phyloP scores from a whole-genome alignment of 768 basidiomycete species.

The Amanita rimosa region DNA sequence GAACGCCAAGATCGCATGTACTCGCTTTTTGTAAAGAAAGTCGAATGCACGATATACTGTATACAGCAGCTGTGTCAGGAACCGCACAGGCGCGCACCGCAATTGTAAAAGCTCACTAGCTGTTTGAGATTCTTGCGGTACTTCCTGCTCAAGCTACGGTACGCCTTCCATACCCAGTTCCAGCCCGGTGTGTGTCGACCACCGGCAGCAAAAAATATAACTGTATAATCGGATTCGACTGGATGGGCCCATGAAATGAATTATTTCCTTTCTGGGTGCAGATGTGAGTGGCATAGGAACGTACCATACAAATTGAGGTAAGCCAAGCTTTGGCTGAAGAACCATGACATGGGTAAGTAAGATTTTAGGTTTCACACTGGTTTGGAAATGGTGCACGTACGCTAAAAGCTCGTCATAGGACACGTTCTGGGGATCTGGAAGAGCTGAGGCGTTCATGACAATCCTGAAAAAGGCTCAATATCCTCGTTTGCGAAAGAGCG shows the following conservation, averaged over 20 bases:
- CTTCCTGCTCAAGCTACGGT: conserved; percentile 68
- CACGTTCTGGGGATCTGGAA: conserved; percentile 69
- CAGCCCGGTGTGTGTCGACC: conserved; percentile 63
- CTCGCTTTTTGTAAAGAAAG: conserved; percentile 74
- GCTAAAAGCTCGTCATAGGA: conserved; percentile 68
- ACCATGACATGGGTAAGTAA: conserved; percentile 6
- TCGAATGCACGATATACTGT: conserved; percentile 64
- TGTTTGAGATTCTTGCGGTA: conserved; percentile 85
- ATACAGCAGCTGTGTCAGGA: not conserved
- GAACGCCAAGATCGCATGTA: not conserved
- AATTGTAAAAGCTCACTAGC: conserved; percentile 34
- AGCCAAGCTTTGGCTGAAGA: conserved; percentile 54
- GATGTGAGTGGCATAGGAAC: conserved; percentile 8
- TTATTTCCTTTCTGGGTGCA: not conserved
- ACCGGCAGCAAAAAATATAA: conserved; percentile 81
- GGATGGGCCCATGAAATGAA: not conserved
- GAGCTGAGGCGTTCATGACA: conserved; percentile 68
- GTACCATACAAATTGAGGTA: conserved; percentile 76
- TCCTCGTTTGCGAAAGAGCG: not conserved
- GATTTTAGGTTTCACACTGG: not conserved
- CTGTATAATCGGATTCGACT: conserved; percentile 87
- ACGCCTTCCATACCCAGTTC: conserved; percentile 92
- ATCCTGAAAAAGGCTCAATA: conserved; percentile 39
- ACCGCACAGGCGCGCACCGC: not conserved
- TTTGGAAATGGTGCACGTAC: conserved; percentile 27